phyloP scores from a whole-genome alignment of 495 filamentous ascomycete genomes.

The Hypoxylon fragiforme region DNA sequence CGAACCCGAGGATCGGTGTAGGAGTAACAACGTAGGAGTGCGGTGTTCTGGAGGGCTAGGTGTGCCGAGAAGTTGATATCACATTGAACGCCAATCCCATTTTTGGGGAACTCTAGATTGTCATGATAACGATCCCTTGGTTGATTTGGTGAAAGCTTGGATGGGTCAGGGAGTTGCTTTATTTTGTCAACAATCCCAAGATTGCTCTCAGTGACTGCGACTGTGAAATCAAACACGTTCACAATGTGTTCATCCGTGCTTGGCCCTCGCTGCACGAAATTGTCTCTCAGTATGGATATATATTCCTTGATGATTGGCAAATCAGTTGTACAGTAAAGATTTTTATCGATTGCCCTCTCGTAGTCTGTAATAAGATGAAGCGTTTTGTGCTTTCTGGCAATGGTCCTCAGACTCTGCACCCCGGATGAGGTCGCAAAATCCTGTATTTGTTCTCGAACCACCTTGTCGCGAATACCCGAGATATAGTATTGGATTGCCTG shows the following conservation, averaged over 20 bases:
- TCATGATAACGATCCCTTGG: constrained; percentile 55
- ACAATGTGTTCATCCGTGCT: background rate
- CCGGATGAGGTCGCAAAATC: constrained; percentile 35
- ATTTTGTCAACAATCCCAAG: constrained; percentile 37
- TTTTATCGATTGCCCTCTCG: constrained; percentile 48
- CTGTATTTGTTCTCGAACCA: constrained; percentile 42
- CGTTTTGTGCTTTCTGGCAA: constrained; percentile 48
- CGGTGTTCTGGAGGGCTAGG: constrained; percentile 77
- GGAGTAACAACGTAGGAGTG: constrained; percentile 75
- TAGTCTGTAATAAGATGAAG: constrained; percentile 54
- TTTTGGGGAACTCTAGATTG: constrained; percentile 70
- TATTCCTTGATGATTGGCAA: constrained; percentile 44
- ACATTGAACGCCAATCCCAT: constrained; percentile 71
- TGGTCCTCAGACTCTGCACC: constrained; percentile 30
- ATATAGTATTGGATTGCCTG: constrained; percentile 47
- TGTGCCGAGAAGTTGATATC: constrained; percentile 86
- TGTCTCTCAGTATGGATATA: constrained; percentile 40
- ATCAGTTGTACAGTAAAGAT: constrained; percentile 40
- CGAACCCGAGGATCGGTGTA: constrained; percentile 71
- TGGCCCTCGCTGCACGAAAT: constrained; percentile 31
- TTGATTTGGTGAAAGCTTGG: constrained; percentile 49
- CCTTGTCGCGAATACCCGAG: constrained; percentile 44
- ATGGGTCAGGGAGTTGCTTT: constrained; percentile 45
- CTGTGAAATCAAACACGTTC: constrained; percentile 23
- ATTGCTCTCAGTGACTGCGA: constrained; percentile 32